These are phyloP conservation scores for Colletotrichum navitas DNA, from an alignment of 2,329 filamentous ascomycete species.

Conservation along the genomic window DNA sequence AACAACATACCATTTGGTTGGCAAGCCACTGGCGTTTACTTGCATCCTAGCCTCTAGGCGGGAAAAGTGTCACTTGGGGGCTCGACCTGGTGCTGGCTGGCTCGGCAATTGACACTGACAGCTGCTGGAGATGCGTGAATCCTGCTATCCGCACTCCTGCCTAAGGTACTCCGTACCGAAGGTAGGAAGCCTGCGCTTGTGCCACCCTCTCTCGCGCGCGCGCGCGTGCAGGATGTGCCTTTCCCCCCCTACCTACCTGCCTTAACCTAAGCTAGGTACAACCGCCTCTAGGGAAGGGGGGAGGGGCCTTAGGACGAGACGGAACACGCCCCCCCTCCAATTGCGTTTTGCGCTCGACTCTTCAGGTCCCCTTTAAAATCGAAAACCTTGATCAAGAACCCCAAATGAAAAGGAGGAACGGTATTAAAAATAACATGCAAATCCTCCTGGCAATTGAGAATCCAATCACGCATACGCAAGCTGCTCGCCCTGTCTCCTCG, in stretches of 20 bases:
- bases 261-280: neutral
- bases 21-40: constrained; percentile 2
- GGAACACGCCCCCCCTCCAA: constrained; percentile 36
- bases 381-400: constrained; percentile 4
- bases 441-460: neutral
- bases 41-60: neutral
- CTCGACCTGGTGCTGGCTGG: neutral
- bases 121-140: constrained; percentile 9
- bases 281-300: neutral
- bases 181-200: constrained; percentile 27
- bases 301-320: neutral
- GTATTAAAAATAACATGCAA: too few species aligned
- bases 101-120: constrained; percentile 9
- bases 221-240: constrained; percentile 14
- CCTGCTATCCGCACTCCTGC: constrained; percentile 35
- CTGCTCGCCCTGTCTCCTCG: neutral
- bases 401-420: too few species aligned
- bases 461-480: neutral
- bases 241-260: neutral
- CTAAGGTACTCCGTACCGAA: neutral
- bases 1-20: neutral
- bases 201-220: constrained; percentile 5
- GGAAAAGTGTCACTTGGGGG: neutral
- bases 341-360: constrained; percentile 20
- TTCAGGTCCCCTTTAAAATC: constrained; percentile 10